Base-by-base conservation (phyloP, 2,329 filamentous ascomycete genomes). In the Blastomyces parvus region DNA sequence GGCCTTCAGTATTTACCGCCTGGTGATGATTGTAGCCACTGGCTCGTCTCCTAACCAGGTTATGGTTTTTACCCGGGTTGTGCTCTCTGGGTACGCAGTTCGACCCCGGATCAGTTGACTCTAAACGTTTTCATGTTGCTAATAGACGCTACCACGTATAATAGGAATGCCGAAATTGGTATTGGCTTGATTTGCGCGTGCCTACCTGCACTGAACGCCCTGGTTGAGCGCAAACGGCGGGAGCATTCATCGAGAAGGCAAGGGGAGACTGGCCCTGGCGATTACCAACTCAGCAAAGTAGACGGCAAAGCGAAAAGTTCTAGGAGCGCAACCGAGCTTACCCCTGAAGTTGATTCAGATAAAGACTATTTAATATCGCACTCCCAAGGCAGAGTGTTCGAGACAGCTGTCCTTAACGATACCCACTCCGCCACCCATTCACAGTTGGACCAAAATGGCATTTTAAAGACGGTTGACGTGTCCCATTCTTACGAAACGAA, bases 171-270 rank as follows among this genome's bases (percentile, higher is more conserved):
- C 62, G 76, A 78, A 66, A 69, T 76, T 60, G 73, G 75, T 50
- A 72, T 77, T 53, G 75, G 74, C 17, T 73, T 78, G 36, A 73
- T 78, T 48, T 76, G 74, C 64, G 74, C 74, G 36, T 78, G 74
- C 42, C 72, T 77, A 3, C 76, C 76, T 7, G 72, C 74, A 14
- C 69, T 76, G 57, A 74, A 74, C 0, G 72, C 73, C 6, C 66
- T 77, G 30, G 61, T 74, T 60, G 70, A 67, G 25, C 72, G 76
- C 64, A 68, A 73, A 60, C 73, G 66, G 53, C 70, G 72, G 65
- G 70, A 69, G 63, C 69, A 69, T n/a, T 70, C 63, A 63, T 68
- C 66, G 50, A 69, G 56, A 40, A 40, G 36, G 27, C 36, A 59
- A 6, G 40, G 56, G 7, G 33, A 59, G n/a, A 59, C 27, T 36